phyloP scores from a whole-genome alignment of 2,329 filamentous ascomycete genomes.

The Stemphylium vesicarium region DNA sequence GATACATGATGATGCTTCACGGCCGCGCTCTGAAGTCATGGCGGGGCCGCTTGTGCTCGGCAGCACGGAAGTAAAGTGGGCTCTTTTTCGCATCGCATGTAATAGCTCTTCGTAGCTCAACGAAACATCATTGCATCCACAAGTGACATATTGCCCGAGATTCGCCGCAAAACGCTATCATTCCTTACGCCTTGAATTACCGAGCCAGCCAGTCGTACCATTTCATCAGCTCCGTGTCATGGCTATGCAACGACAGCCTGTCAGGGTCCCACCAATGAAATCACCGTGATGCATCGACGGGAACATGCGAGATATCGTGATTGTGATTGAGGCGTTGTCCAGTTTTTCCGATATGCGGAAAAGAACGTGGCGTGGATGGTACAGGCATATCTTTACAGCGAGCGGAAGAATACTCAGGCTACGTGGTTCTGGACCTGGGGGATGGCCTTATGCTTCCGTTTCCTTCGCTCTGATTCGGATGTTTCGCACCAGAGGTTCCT shows the following conservation, averaged over 20 bases:
- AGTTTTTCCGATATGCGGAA: constrained; percentile 29
- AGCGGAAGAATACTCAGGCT: constrained; percentile 20
- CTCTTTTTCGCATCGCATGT: constrained; percentile 21
- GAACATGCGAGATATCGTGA: constrained; percentile 14
- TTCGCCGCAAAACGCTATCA: constrained; percentile 38
- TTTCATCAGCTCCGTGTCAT: constrained; percentile 5
- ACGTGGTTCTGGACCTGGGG: constrained; percentile 15
- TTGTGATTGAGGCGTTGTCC: constrained; percentile 26
- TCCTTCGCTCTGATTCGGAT: constrained; percentile 44
- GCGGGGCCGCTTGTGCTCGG: constrained; percentile 39
- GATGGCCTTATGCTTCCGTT: constrained; percentile 20
- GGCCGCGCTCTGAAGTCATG: constrained; percentile 47
- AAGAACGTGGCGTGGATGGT: constrained; percentile 24
- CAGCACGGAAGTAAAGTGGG: constrained; percentile 19
- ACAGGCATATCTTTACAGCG: constrained; percentile 37
- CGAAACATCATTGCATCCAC: constrained; percentile 8
- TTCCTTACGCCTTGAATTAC: constrained; percentile 30
- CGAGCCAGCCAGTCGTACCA: constrained; percentile 21
- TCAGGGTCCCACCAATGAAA: constrained; percentile 32
- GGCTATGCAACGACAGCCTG: constrained; percentile 2
- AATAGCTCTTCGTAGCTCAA: constrained; percentile 12
- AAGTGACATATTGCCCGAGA: constrained; percentile 33
- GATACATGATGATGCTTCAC: constrained; percentile 26
- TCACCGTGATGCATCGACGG: background rate
- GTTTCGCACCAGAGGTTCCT: constrained; percentile 41